Conservation (phyloP, 306 rosid species). For the Quercus alba region DNA sequence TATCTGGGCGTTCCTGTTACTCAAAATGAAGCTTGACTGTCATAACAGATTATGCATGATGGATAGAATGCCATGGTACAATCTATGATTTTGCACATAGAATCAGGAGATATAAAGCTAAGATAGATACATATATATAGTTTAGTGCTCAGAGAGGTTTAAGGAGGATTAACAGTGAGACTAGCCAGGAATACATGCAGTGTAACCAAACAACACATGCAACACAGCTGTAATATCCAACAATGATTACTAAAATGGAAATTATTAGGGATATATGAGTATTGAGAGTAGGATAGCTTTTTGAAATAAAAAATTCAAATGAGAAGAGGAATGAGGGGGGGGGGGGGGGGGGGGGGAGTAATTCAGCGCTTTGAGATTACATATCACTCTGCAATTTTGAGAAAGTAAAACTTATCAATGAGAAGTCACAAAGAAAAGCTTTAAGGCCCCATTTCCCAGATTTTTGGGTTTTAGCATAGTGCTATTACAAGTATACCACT, state of each 20-base stretch:
- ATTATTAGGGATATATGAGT: background rate
- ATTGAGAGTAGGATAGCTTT: background rate
- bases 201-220: background rate
- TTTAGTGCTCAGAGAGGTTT: background rate
- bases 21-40: constrained; percentile 11
- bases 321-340: background rate
- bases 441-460: background rate
- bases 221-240: background rate
- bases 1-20: constrained; percentile 82
- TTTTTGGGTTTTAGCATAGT: background rate
- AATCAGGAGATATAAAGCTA: background rate
- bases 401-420: background rate
- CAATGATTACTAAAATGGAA: background rate
- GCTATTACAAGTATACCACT: background rate
- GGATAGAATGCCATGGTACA: background rate
- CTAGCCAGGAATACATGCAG: background rate
- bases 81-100: background rate
- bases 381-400: background rate
- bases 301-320: background rate
- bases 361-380: background rate
- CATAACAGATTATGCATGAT: background rate
- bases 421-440: background rate
- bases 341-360: background rate
- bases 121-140: background rate
- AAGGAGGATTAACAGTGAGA: background rate